Base-by-base conservation (phyloP, 2,329 filamentous ascomycete genomes). In the Diaporthe aspalathi region DNA sequence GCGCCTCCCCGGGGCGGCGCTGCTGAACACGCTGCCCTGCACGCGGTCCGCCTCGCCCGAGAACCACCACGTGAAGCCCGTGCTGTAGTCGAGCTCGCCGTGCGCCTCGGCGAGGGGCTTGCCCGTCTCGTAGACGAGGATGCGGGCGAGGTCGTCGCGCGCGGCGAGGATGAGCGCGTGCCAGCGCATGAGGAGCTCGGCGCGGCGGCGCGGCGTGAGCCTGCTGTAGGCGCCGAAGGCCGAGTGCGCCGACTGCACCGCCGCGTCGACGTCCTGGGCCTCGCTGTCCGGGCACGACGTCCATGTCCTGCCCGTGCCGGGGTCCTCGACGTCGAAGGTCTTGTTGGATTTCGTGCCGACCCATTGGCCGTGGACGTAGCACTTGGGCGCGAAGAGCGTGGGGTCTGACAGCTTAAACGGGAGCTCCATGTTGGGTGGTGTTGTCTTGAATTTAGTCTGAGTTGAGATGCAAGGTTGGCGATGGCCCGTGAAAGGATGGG, bases 1-100 rank as follows among this genome's bases (percentile, higher is more conserved):
- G 16, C 92, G 85, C 7, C 92, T 84, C 40, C 89, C 89, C 0
- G 92, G 89, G 0, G 88, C 81, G 0, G 91, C 83, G 0, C 90
- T 86, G 0, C 85, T 84, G 56, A 89, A 87, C 5, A 91, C 85
- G 0, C 86, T 86, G 20, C 92, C 92, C 83, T 77, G 91, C 32
- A 85, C 76, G 65, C 79, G 78, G 71, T 85, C 84, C 5, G 85
- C 84, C 74, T 87, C 85, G 14, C 84, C 84, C 0, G 85, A 81
- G 73, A 90, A 90, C 88, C 88, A 90, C 80, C 86, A 86, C 2
- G 84, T 82, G 75, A 90, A 89, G 0, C 83, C 81, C 0, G 83
- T 76, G 2, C 85, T 86, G 72, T 90, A 89, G 76, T 89, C 87
- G 50, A 90, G 78, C 75, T 90, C 88, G 6, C 82, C 87, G 6